phyloP scores from a whole-genome alignment of 129 eudicot species.

The Smallanthus sonchifolius region DNA sequence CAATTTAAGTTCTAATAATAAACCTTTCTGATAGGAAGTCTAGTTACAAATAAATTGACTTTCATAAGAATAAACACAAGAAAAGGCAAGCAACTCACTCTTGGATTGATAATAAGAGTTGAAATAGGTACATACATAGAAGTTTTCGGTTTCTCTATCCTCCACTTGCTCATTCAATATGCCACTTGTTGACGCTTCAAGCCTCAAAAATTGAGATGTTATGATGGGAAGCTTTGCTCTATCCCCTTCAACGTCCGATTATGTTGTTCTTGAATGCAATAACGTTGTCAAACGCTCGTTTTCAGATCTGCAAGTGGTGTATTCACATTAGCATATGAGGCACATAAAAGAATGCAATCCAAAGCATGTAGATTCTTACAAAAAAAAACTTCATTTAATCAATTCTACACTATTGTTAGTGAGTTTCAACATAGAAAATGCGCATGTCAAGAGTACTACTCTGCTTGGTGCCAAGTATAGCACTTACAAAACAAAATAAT shows the following conservation, averaged over 20 bases:
- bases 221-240: slow-evolving; percentile 23
- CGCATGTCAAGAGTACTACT: too few relatives aligned
- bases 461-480: too few relatives aligned
- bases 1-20: not conserved
- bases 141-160: slow-evolving; percentile 7
- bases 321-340: too few relatives aligned
- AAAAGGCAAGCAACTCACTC: slow-evolving; percentile 33
- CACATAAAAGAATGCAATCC: too few relatives aligned
- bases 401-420: not conserved
- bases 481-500: too few relatives aligned
- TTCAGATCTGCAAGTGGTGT: slow-evolving; percentile 52
- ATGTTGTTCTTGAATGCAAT: slow-evolving; percentile 49
- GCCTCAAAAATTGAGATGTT: slow-evolving; percentile 26
- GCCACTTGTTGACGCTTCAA: slow-evolving; percentile 20
- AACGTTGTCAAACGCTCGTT: slow-evolving; percentile 61
- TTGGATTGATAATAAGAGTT: slow-evolving; percentile 40
- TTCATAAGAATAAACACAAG: not conserved
- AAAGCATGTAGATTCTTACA: not conserved
- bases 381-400: not conserved
- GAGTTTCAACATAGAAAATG: not conserved
- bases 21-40: not conserved
- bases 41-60: not conserved
- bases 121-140: slow-evolving; percentile 20
- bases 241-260: slow-evolving; percentile 31
- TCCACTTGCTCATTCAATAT: slow-evolving; percentile 32